Evolutionary conservation across 73 alveolate genomes (phyloP), one percentile per base, ranked within the genome.

Genomic region (Paramecium caudatum): DNA sequence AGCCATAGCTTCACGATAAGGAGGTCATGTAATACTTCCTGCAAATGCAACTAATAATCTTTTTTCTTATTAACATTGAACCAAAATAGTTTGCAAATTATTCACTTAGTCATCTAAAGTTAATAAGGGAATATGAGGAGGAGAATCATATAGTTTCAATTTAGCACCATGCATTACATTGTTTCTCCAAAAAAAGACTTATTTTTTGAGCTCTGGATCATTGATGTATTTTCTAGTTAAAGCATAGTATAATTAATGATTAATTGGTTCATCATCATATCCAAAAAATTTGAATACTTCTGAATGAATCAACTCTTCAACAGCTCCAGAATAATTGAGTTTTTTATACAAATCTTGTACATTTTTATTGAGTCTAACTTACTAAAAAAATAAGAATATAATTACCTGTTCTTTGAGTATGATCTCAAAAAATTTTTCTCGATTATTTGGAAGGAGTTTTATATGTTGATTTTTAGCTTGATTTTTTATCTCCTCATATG

Each of bases 11-110:
- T 74, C 88, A 27, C 88, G 43, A 74, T 39, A 74, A 41, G 88
- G 88, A 37, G 88, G 88, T 74, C 88, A 74, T 74, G 88, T 74
- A 0, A 74, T 23, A 4, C 88, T 74, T 3, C 88, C 88, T 13
- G 47, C 62, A 74, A 74, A 74, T 39, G 7, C 47, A 19, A 74
- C 69, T 4, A 30, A 25, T 0, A 74, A 25, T 45, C 30, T 74
- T 34, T 74, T 30, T 21, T 74, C 62, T 17, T 74, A 21, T 9
- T 74, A 68, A 4, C 69, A 2, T 13, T 74, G 17, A 1, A 12
- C 4, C 88, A 74, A 39, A 23, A 74, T 41, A 9, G 17, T 43
- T 74, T 74, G 32, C 16, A 74, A n/a, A 19, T 5, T 1, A 7
- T 23, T 47, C 5, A 17, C 15, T 27, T 74, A 17, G 0, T 74